These are phyloP conservation scores for Bryoerythrophyllum caledonicum DNA, from an alignment of 225 moss, liverwort and hornwort species.

Conservation along the genomic window DNA sequence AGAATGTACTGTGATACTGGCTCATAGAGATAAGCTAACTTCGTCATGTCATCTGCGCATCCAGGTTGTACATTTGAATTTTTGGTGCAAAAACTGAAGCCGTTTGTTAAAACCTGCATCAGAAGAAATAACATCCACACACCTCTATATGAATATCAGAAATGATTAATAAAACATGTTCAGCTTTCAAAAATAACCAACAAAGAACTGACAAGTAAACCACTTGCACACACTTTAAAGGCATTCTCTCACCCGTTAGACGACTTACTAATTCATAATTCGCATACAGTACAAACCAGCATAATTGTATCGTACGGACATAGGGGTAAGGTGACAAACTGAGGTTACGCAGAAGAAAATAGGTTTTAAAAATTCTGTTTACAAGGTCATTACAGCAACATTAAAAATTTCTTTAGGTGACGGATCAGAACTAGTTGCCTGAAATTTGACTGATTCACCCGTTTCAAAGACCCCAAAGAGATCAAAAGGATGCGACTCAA, in stretches of 20 bases:
- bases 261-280: neutral
- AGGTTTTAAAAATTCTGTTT: neutral
- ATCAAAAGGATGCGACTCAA: neutral
- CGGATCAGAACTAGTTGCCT: neutral
- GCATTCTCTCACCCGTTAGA: neutral
- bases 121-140: slow-evolving; percentile 11
- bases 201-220: neutral
- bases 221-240: neutral
- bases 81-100: slow-evolving; percentile 55
- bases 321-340: neutral
- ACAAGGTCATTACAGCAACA: neutral
- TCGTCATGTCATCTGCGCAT: slow-evolving; percentile 82
- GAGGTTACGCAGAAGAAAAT: neutral
- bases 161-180: neutral
- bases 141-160: neutral
- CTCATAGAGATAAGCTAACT: slow-evolving; percentile 74
- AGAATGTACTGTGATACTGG: slow-evolving; percentile 72
- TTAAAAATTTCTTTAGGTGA: neutral
- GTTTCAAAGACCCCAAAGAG: neutral
- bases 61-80: slow-evolving; percentile 66
- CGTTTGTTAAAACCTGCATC: slow-evolving; percentile 45
- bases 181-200: neutral
- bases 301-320: neutral
- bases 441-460: neutral
- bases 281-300: neutral